Percentiles rank a stretch among this genome's conserved stretches.
Conservation (phyloP, 441 rosid species). For the Brassica hybrid region DNA sequence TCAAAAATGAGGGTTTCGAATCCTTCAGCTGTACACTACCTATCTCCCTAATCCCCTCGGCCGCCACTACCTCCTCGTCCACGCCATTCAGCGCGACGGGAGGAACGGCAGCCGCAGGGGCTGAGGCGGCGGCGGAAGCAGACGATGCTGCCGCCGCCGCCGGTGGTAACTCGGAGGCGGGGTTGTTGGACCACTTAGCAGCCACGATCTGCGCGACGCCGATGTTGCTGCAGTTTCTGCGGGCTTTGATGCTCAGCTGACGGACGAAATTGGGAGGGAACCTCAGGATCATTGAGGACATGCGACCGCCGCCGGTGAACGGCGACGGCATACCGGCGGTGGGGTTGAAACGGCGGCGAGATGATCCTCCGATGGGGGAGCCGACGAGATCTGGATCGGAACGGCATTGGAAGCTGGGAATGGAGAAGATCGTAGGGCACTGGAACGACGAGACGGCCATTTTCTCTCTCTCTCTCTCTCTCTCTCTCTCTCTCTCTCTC, state of each 20-base stretch:
- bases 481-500: too few relatives aligned
- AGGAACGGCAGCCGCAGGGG: conserved; percentile 47
- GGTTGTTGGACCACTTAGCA: conserved; percentile 85
- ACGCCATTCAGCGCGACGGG: conserved; percentile 44
- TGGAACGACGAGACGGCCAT: conserved; percentile 70
- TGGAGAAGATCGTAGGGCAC: conserved; percentile 39
- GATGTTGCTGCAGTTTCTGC: conserved; percentile 97
- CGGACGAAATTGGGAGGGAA: conserved; percentile 97
- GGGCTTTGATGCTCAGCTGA: conserved; percentile 92
- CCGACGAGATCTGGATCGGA: conserved; percentile 73
- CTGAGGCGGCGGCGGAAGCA: conserved; percentile 51
- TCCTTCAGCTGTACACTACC: conserved; percentile 63
- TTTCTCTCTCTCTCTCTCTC: too few relatives aligned
- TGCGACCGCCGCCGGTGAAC: conserved; percentile 55
- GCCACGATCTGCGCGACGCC: conserved; percentile 97
- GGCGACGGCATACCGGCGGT: conserved; percentile 41
- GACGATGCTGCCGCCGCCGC: conserved; percentile 49
- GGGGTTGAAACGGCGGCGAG: conserved; percentile 42
- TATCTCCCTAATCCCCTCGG: conserved; percentile 43
- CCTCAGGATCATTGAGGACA: conserved; percentile 71
- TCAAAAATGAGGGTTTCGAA: conserved; percentile 80
- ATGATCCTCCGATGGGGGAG: conserved; percentile 47
- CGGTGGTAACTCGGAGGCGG: conserved; percentile 46
- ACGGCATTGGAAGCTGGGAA: conserved; percentile 72
- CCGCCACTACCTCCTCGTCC: conserved; percentile 51